Evolutionary conservation across 1,284 basidiomycete species (phyloP).

Genomic region (Tremellales sp.): DNA sequence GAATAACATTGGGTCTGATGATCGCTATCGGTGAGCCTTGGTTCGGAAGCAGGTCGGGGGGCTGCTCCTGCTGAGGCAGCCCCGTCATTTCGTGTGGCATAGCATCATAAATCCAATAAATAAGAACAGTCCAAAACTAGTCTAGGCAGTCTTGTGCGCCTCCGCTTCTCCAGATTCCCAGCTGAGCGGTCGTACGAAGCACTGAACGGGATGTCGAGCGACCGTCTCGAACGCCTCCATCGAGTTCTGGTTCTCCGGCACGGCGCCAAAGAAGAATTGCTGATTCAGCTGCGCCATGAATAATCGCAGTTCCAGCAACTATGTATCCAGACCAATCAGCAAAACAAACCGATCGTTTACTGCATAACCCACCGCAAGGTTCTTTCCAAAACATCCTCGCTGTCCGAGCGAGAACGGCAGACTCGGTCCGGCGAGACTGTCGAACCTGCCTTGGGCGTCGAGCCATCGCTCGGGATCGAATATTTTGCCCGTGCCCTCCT

Average conservation of each 20-base stretch:
- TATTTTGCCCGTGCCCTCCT: slow-evolving; percentile 13
- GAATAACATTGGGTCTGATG: too few relatives aligned
- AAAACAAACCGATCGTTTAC: not conserved
- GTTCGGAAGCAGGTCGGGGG: too few relatives aligned
- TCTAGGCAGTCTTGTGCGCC: too few relatives aligned
- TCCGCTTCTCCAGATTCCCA: slow-evolving; percentile 15
- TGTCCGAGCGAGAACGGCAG: slow-evolving; percentile 34
- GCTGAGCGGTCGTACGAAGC: slow-evolving; percentile 18
- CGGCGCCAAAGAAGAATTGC: slow-evolving; percentile 34
- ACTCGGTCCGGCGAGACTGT: slow-evolving; percentile 30
- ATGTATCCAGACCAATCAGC: not conserved
- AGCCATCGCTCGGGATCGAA: slow-evolving; percentile 38
- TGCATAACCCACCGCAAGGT: slow-evolving; percentile 30
- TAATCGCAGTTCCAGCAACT: slow-evolving; percentile 35
- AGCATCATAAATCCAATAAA: too few relatives aligned
- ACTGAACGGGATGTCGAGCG: slow-evolving; percentile 25
- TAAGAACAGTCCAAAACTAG: too few relatives aligned
- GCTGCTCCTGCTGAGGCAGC: too few relatives aligned
- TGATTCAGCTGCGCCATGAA: slow-evolving; percentile 29
- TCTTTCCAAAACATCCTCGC: slow-evolving; percentile 36
- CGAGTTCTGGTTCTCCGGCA: slow-evolving; percentile 20
- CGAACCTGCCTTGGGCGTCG: slow-evolving; percentile 25
- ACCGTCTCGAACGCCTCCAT: slow-evolving; percentile 26
- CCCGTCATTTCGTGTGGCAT: too few relatives aligned
- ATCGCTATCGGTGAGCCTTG: too few relatives aligned